A percentile compares a stretch with the other conserved stretches of the same genome.
Evolutionary conservation across 208 protist genomes (phyloP).

Genomic region (Phytomonas sp.): DNA sequence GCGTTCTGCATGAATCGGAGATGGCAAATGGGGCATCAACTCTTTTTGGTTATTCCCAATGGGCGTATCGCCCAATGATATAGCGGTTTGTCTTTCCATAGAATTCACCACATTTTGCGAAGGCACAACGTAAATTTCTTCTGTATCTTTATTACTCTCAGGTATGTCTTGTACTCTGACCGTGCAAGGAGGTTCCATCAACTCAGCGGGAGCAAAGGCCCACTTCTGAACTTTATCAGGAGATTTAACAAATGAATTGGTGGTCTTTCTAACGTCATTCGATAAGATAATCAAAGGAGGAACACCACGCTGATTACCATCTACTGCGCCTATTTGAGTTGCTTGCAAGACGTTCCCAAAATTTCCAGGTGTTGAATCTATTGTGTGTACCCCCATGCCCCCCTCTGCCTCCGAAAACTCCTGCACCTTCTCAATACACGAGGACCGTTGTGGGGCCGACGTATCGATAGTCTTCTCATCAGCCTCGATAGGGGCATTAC

Average conservation of each 20-base stretch:
- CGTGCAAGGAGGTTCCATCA: not conserved
- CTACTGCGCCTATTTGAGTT: not conserved
- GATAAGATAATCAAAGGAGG: not conserved
- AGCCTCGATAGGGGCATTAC: not conserved
- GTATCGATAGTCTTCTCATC: not conserved
- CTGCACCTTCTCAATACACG: not conserved
- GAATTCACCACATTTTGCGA: not conserved
- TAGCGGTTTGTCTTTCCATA: not conserved
- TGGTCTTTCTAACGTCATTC: not conserved
- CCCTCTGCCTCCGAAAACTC: not conserved
- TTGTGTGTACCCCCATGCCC: not conserved
- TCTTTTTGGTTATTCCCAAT: not conserved
- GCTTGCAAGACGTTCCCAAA: not conserved
- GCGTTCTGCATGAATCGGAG: not conserved
- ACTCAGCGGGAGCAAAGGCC: not conserved
- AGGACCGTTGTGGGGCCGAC: no score
- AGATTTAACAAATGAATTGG: not conserved
- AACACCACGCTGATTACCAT: not conserved
- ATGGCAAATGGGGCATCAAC: not conserved
- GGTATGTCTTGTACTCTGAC: not conserved
- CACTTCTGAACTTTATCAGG: not conserved
- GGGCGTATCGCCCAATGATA: not conserved
- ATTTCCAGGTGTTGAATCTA: not conserved
- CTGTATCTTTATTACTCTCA: not conserved
- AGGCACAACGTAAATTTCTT: not conserved